Base-by-base conservation (phyloP, 441 rosid genomes). In the Pelargonium citronellum region DNA sequence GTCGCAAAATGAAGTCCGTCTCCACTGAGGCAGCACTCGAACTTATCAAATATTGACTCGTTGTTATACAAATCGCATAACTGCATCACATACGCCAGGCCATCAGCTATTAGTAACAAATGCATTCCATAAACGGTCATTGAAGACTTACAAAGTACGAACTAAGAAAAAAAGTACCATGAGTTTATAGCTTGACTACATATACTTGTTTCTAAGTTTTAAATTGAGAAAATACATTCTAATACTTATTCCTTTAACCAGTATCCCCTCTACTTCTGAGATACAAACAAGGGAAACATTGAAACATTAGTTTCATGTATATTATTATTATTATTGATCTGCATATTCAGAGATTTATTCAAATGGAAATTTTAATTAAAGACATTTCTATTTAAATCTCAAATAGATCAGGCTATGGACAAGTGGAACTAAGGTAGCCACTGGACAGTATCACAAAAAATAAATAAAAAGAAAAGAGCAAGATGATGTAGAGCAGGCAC, bases 31-130 rank as follows among this genome's bases (percentile, higher is more conserved):
- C 86, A 87, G 83, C 94, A 89, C 53, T 82, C 88, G 78, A 89
- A 89, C 73, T 87, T 89, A 77, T 89, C 91, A 74, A 89, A 89
- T 79, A 89, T 87, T 66, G 84, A 73, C 75, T 89, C 91, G 37
- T 82, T 74, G 74, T 85, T 83, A 77, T 89, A 89, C 77, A 87
- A 74, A 49, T 89, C 91, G 63, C 83, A 77, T 16, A 89, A 74
- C 94, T 89, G 89, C 86, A 80, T 51, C 58, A 69, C 64, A 74
- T 68, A 69, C 19, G 53, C 37, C 67, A 69, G 71, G 64, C 13
- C 39, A 64, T 79, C 71, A 76, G 74, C 66, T 20, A 24, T 5
- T 53, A 9, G 71, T 34, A 30, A 43, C 15, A 20, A 53, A 16
- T 53, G 62, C 62, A 57, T 17, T 7, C 27, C 62, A 19, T 57